Evolutionary conservation across 129 eudicot genomes (phyloP), one percentile per base, ranked within the genome.

Genomic region (Saussurea involucrata): DNA sequence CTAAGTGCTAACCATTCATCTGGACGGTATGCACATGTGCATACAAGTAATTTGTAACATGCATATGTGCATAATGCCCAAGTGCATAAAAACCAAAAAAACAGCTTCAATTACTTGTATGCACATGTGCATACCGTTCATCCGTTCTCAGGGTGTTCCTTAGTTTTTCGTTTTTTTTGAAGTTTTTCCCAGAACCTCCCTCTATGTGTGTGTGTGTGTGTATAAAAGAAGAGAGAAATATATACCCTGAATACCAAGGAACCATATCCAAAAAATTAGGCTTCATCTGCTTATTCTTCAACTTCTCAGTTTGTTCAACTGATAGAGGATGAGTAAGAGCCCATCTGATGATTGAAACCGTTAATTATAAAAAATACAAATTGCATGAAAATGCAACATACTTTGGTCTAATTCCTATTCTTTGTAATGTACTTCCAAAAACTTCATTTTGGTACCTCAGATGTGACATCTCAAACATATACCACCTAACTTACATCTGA

Each of bases 171-270:
- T n/a, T n/a, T n/a, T n/a, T n/a, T n/a, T n/a, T n/a, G n/a, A n/a
- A n/a, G n/a, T n/a, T n/a, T n/a, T n/a, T n/a, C n/a, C n/a, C n/a
- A n/a, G n/a, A n/a, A n/a, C n/a, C n/a, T n/a, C n/a, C n/a, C n/a
- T n/a, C n/a, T n/a, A n/a, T n/a, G n/a, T n/a, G n/a, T n/a, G n/a
- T n/a, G n/a, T n/a, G n/a, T n/a, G n/a, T n/a, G n/a, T n/a, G 63
- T 15, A 29, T 66, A 61, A 34, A 15, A 22, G 32, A 22, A 4
- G 21, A 58, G 80, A 75, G 24, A 8, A 34, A 63, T 22, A 33
- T 17, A 66, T 92, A 95, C 99, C 99, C 99, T n/a, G 99, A 95
- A 83, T 95, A 95, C 99, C 99, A 95, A 80, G 99, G 99, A 83
- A 95, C 99, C 99, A 95, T 95, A 76, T 95, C 97, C 77, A 95